phyloP scores from a whole-genome alignment of 2,329 filamentous ascomycete genomes.

The Dothideomycetidae sp. region DNA sequence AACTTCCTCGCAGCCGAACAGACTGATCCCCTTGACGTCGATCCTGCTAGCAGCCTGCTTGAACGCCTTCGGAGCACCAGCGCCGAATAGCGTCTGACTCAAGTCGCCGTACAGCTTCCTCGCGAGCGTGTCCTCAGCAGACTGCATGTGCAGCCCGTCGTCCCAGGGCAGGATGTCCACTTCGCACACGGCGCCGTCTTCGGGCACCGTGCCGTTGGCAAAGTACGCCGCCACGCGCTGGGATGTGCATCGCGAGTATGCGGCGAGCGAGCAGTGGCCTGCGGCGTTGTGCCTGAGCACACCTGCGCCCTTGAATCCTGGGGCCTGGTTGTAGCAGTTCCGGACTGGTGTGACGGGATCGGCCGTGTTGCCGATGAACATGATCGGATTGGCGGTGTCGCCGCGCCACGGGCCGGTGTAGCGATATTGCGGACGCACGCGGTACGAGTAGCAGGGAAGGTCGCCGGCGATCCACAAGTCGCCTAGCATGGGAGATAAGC shows the following conservation, averaged over 20 bases:
- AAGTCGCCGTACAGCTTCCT: too few species aligned
- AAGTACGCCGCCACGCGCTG: slow-evolving; percentile 6
- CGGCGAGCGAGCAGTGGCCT: slow-evolving; percentile 6
- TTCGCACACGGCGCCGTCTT: slow-evolving; percentile 4
- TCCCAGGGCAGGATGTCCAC: slow-evolving; percentile 7
- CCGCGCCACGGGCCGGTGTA: slow-evolving; percentile 20
- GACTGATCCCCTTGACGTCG: too few species aligned
- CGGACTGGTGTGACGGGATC: slow-evolving; percentile 28
- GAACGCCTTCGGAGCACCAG: too few species aligned
- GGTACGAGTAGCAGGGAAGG: slow-evolving; percentile 27
- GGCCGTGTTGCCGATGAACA: slow-evolving; percentile 21
- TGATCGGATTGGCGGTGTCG: slow-evolving; percentile 19
- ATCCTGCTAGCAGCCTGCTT: too few species aligned
- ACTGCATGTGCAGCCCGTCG: too few species aligned
- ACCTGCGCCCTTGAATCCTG: slow-evolving; percentile 29
- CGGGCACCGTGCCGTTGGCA: slow-evolving; percentile 1
- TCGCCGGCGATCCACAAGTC: slow-evolving; percentile 26
- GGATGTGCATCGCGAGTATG: slow-evolving; percentile 3
- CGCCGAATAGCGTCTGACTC: too few species aligned
- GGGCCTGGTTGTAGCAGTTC: slow-evolving; percentile 31
- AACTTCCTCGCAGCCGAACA: too few species aligned
- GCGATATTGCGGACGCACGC: slow-evolving; percentile 22
- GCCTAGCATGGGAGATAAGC: slow-evolving; percentile 23
- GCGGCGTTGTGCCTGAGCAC: slow-evolving; percentile 31
- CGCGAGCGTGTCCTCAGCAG: too few species aligned